Conservation (phyloP, 2,329 filamentous ascomycete species). For the Karstenula rhodostoma region DNA sequence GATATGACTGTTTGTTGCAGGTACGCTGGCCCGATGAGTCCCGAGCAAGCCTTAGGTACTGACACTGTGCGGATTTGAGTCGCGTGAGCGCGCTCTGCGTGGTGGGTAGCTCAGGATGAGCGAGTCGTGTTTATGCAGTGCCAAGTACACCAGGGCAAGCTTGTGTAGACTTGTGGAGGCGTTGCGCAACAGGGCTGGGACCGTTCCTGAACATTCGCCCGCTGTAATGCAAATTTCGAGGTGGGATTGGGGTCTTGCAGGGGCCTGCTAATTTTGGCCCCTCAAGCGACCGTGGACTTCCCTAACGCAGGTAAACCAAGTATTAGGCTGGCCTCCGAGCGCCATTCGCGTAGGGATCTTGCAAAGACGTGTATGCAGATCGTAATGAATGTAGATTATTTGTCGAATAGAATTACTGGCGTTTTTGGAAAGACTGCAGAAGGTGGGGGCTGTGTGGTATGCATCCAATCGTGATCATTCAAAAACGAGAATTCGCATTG, state of each 20-base stretch:
- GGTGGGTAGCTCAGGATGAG: background rate
- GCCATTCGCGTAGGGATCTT: background rate
- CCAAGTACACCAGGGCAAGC: background rate
- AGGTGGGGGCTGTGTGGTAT: constrained; percentile 8
- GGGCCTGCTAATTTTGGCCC: constrained; percentile 6
- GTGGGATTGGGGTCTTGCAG: background rate
- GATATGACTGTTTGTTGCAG: constrained; percentile 5
- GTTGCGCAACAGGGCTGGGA: constrained; percentile 4
- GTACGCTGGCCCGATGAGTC: constrained; percentile 5
- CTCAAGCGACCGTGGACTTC: background rate
- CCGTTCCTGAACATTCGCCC: background rate
- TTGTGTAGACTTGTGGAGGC: constrained; percentile 9
- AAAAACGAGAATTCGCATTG: background rate
- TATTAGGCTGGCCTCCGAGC: background rate
- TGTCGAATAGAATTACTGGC: background rate
- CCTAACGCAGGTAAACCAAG: background rate
- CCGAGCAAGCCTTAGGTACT: background rate
- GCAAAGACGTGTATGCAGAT: background rate
- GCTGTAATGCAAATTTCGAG: background rate
- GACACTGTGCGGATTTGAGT: background rate
- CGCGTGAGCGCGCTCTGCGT: background rate
- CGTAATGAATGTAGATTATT: background rate
- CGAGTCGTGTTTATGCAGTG: background rate
- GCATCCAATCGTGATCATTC: background rate
- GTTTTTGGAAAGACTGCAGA: background rate